Conservation (phyloP, 257 asterid genomes). For the Scutellaria minor region DNA sequence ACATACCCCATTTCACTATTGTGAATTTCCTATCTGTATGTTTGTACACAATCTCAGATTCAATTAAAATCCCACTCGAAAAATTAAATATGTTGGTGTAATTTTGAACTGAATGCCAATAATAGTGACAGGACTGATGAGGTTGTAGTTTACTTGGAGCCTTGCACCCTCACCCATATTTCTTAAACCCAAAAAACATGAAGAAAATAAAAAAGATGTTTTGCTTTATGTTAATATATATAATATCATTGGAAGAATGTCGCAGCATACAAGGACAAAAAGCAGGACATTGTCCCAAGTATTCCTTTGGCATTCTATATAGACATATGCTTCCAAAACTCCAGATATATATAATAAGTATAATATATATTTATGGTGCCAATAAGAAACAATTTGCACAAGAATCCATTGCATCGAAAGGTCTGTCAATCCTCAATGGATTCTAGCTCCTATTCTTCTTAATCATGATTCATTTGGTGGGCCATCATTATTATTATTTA, state of each 20-base stretch:
- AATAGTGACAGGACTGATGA: constrained; percentile 55
- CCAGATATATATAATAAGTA: constrained; percentile 44
- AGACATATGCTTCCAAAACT: constrained; percentile 49
- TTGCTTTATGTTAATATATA: neutral
- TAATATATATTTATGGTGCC: constrained; percentile 21
- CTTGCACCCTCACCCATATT: constrained; percentile 37
- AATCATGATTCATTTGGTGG: constrained; percentile 51
- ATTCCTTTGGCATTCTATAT: constrained; percentile 40
- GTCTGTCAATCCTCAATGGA: constrained; percentile 52
- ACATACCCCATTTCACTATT: neutral
- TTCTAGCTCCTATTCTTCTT: constrained; percentile 46
- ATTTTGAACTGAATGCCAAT: constrained; percentile 29
- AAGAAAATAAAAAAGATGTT: neutral
- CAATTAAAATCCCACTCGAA: constrained; percentile 7
- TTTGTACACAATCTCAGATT: neutral
- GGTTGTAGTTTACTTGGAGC: constrained; percentile 40
- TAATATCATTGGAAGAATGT: constrained; percentile 58
- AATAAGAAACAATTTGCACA: constrained; percentile 43
- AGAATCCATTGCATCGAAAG: constrained; percentile 51
- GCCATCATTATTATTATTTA: constrained; percentile 33
- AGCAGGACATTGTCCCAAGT: constrained; percentile 44
- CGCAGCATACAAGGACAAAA: constrained; percentile 54
- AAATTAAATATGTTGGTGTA: constrained; percentile 22
- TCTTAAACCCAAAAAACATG: neutral
- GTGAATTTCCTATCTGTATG: neutral